Evolutionary conservation across 73 alveolate species (phyloP).

Genomic region (Uronychia setigera): DNA sequence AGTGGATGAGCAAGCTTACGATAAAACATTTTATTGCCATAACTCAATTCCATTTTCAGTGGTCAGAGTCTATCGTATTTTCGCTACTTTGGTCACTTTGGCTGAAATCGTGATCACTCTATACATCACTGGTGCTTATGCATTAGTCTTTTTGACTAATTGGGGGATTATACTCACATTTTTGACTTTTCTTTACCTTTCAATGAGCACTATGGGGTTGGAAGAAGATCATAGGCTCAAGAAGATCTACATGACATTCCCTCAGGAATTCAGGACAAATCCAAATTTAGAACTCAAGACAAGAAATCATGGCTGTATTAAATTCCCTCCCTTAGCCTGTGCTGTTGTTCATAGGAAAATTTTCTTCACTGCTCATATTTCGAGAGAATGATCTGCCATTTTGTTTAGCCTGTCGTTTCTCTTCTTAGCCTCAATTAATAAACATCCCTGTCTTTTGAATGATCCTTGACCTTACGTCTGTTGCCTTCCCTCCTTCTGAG

Average conservation of each 20-base stretch:
- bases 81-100: neutral
- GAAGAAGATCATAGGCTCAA: neutral
- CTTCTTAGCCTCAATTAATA: too few species aligned
- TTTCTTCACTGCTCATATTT: too few species aligned
- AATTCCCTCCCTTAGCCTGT: too few species aligned
- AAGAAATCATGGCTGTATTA: too few species aligned
- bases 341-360: too few species aligned
- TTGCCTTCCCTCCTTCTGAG: too few species aligned
- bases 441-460: too few species aligned
- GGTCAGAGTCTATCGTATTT: neutral
- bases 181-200: neutral
- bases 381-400: too few species aligned
- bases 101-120: neutral
- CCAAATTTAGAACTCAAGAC: too few species aligned
- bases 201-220: neutral
- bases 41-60: neutral
- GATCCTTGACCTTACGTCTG: too few species aligned
- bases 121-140: neutral
- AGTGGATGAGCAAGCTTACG: neutral
- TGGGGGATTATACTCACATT: neutral
- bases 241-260: neutral
- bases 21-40: neutral
- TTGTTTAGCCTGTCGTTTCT: too few species aligned
- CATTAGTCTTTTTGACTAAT: neutral
- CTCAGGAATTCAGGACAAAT: neutral